Evolutionary conservation across 768 basidiomycete species (phyloP), one percentile per base, ranked within the genome.

Genomic region (Pulveroboletus sp.): DNA sequence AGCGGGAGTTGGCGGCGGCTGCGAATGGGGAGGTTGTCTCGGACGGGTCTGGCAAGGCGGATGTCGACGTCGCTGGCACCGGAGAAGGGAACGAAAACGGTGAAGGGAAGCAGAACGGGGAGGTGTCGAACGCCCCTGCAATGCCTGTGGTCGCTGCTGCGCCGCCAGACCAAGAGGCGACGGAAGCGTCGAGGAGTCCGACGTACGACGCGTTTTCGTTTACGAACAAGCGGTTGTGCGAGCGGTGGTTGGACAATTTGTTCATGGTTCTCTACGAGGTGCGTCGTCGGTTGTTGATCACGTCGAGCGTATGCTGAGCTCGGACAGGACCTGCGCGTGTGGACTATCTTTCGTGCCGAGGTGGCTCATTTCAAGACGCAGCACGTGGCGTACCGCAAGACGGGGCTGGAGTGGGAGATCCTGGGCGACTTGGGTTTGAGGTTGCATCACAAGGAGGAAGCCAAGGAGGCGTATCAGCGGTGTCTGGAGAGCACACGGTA

Each of bases 191-290:
- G 11, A 24, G n/a, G 32, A 39, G 63, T 10, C 49, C 69, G 20
- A 51, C 65, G 3, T 73, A 79, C 34, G 87, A 89, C 49, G 72
- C 85, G 3, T 92, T 90, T 66, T 90, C 93, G 20, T 96, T 99
- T 70, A 93, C 84, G 63, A 97, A 92, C 70, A 99, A 98, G 75
- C 78, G 96, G 40, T 72, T 99, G 31, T 99, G 96, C 63, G 96
- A 98, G 65, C 77, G 95, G 43, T 98, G 96, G 96, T 75, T 99
- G 40, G 94, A 97, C 64, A 98, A 98, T 58, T 67, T 98, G 52
- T 99, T 95, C 73, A 97, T 96, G 93, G 93, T 97, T 4, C 73
- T 99, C 5, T 97, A 97, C 63, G 94, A 98, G 81, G 93, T 89
- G 43, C 31, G 77, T 67, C 5, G 61, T 3, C 14, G 17, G 4